Evolutionary conservation across 306 rosid species (phyloP).

Genomic region (Alnus glutinosa): DNA sequence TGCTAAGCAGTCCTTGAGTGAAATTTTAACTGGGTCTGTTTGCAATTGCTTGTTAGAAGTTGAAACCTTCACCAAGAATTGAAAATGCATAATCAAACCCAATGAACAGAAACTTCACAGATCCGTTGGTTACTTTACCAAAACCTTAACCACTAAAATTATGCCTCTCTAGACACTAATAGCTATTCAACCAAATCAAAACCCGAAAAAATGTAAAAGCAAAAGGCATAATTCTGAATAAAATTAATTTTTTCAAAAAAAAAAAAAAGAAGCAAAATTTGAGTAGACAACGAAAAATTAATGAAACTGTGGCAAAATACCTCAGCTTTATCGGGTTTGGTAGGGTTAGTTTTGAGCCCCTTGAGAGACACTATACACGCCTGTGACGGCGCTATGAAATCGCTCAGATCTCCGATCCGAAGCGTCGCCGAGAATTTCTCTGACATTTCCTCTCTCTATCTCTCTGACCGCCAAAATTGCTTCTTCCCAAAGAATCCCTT

Average conservation of each 20-base stretch:
- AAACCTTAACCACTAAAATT: neutral
- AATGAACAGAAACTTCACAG: neutral
- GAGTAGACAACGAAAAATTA: neutral
- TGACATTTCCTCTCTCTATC: slow-evolving; percentile 50
- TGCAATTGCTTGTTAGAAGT: slow-evolving; percentile 50
- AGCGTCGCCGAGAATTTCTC: slow-evolving; percentile 87
- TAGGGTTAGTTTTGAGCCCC: slow-evolving; percentile 53
- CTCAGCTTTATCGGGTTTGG: slow-evolving; percentile 57
- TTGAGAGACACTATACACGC: slow-evolving; percentile 91
- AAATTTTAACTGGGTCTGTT: slow-evolving; percentile 85
- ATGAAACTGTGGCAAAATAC: slow-evolving; percentile 25
- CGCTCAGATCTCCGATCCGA: slow-evolving; percentile 90
- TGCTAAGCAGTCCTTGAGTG: slow-evolving; percentile 96
- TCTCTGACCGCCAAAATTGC: neutral
- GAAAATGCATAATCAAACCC: neutral
- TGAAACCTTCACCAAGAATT: slow-evolving; percentile 53
- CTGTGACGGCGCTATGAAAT: slow-evolving; percentile 89
- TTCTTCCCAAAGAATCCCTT: neutral
- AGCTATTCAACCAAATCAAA: neutral
- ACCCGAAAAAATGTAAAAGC: neutral
- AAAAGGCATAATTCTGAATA: too few species aligned
- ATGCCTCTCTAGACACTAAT: neutral
- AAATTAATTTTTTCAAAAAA: neutral
- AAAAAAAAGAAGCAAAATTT: neutral
- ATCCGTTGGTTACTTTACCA: neutral